phyloP scores from a whole-genome alignment of 257 asterid species.

The Solanum acaule region DNA sequence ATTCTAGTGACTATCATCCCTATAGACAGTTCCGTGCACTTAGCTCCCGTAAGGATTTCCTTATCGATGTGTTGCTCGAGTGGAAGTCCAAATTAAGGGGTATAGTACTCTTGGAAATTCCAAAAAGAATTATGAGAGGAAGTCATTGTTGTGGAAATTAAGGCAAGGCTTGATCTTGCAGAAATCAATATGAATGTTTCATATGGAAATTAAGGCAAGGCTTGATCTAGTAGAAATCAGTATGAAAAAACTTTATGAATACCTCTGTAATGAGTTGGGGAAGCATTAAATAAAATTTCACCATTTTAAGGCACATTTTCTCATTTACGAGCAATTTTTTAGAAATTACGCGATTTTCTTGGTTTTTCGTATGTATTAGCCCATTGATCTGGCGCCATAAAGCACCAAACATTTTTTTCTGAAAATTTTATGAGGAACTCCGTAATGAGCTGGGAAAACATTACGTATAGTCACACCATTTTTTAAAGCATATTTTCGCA shows the following conservation, averaged over 20 bases:
- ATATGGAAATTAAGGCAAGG: neutral
- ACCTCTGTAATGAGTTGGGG: neutral
- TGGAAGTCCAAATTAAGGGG: slow-evolving; percentile 53
- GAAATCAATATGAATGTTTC: neutral
- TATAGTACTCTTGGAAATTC: neutral
- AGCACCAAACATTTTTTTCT: rapidly evolving
- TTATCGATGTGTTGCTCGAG: slow-evolving; percentile 46
- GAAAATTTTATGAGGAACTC: too few species aligned
- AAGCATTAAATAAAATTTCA: too few species aligned
- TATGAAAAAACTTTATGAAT: too few species aligned
- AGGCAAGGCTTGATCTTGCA: slow-evolving; percentile 75
- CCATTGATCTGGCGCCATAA: neutral
- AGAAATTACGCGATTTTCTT: neutral
- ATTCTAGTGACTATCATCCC: slow-evolving; percentile 31
- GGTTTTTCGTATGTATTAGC: too few species aligned
- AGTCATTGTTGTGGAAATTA: slow-evolving; percentile 52
- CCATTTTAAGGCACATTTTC: neutral
- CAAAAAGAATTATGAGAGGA: slow-evolving; percentile 30
- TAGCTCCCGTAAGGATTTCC: neutral
- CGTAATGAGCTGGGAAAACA: neutral
- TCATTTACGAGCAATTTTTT: neutral
- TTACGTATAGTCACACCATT: neutral
- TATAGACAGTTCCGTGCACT: neutral
- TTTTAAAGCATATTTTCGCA: neutral
- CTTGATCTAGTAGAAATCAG: too few species aligned